Evolutionary conservation across 2,329 filamentous ascomycete genomes (phyloP), one percentile per base, ranked within the genome.

Genomic region (Clonostachys rosea): DNA sequence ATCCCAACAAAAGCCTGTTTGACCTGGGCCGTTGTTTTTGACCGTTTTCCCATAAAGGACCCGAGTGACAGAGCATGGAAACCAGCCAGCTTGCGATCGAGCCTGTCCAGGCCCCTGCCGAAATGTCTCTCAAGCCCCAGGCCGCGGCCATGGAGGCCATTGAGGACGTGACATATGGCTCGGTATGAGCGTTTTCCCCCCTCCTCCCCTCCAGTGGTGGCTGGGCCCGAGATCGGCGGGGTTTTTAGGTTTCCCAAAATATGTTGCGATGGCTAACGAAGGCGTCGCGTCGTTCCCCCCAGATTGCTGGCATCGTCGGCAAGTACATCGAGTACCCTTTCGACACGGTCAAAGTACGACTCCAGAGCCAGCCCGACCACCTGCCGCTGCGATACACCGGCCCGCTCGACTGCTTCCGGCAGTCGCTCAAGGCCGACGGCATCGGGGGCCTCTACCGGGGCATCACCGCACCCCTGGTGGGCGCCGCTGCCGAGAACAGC

Each of bases 271-370:
- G 16, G 16, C 41, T 18, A 16, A 20, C 42, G 17, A 43, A 43
- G 12, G 20, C 20, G 11, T 34, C 14, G 13, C 14, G 20, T 33
- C 11, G 20, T 16, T 24, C 24, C 24, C 24, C 13, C 13, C 54
- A 91, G 87, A 67, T 81, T 49, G 91, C 92, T 47, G 94, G 94
- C 50, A 82, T 95, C 50, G 84, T 89, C 35, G 92, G 92, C 52
- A 99, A 97, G 73, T 89, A 92, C 65, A 92, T 99, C 62, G 94
- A 99, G 66, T 99, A 96, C 65, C 94, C 94, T 20, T 99, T 99
- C 69, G 94, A 99, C 69, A 99, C 94, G 0, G 86, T 99, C 66
- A 99, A 99, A 71, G 94, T 99, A 50, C 88, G 94, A 39, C 81
- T 99, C 11, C 94, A 99, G 66, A 94, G 92, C n/a, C 92, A 97